Conservation (phyloP, 2,329 filamentous ascomycete genomes). For the Trichoderma polysporum region DNA sequence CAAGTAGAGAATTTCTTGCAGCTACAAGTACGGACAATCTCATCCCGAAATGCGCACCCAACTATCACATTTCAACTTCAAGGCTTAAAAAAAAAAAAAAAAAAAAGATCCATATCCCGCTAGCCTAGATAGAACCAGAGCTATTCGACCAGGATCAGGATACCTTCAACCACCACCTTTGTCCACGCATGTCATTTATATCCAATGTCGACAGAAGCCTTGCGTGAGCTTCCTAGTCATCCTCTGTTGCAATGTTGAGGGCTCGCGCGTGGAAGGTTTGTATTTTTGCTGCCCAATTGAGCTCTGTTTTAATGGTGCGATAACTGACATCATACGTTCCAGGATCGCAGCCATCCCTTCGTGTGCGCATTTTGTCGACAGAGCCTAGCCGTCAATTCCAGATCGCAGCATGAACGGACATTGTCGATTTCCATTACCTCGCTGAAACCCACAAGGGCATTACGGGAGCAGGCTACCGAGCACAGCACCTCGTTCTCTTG, state of each 20-base stretch:
- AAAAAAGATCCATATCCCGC: not conserved
- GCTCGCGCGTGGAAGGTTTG: slow-evolving; percentile 42
- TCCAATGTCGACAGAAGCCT: slow-evolving; percentile 16
- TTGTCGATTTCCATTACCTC: not conserved
- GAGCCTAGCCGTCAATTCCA: slow-evolving; percentile 28
- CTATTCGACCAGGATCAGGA: not conserved
- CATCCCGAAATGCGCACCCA: not conserved
- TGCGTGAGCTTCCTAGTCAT: not conserved
- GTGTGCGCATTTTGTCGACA: slow-evolving; percentile 43
- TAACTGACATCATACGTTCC: slow-evolving; percentile 18
- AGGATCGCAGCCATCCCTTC: slow-evolving; percentile 42
- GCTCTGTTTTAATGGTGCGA: not conserved
- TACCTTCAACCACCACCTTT: not conserved
- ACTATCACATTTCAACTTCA: not conserved
- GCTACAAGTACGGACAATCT: not conserved
- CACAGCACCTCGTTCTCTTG: slow-evolving; percentile 2
- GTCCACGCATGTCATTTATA: not conserved
- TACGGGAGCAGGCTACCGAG: not conserved
- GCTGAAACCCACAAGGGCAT: not conserved
- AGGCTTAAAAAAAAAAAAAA: not conserved
- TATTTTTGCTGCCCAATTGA: slow-evolving; percentile 4
- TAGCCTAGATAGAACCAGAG: not conserved
- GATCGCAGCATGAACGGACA: not conserved
- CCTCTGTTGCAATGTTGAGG: slow-evolving; percentile 43
- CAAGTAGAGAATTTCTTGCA: too few species aligned